Evolutionary conservation across 495 filamentous ascomycete genomes (phyloP).

Genomic region (Staphylotrichum longicolle): DNA sequence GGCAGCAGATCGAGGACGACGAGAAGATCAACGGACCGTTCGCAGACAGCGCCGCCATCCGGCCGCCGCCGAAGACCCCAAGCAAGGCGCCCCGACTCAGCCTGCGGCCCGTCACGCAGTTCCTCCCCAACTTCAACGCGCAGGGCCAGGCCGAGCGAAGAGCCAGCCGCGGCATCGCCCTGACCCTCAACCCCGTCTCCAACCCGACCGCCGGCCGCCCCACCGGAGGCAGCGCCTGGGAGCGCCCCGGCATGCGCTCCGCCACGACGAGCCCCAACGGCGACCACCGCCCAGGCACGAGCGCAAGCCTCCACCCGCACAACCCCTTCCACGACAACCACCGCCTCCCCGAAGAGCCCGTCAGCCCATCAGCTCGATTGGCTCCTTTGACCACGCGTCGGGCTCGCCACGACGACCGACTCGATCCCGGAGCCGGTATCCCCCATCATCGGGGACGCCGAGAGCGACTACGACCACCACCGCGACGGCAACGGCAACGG

Average conservation of each 20-base stretch:
- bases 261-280: constrained; percentile 22
- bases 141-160: constrained; percentile 34
- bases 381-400: constrained; percentile 42
- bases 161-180: constrained; percentile 49
- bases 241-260: constrained; percentile 31
- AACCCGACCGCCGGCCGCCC: constrained; percentile 31
- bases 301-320: constrained; percentile 43
- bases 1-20: constrained; percentile 56
- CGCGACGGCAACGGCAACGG: background rate
- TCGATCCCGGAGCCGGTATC: constrained; percentile 31
- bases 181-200: constrained; percentile 42
- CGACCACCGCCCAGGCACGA: constrained; percentile 43
- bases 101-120: constrained; percentile 83
- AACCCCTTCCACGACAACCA: constrained; percentile 54
- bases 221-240: constrained; percentile 42
- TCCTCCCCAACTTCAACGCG: constrained; percentile 65
- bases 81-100: constrained; percentile 69
- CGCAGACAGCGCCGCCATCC: constrained; percentile 41
- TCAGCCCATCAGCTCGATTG: constrained; percentile 34
- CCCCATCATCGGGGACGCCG: constrained; percentile 28
- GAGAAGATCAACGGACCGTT: constrained; percentile 51
- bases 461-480: constrained; percentile 33
- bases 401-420: constrained; percentile 34
- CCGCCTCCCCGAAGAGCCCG: constrained; percentile 33
- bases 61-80: constrained; percentile 19